Evolutionary conservation across 2,329 filamentous ascomycete genomes (phyloP).

Genomic region (Atkinsonella texensis): DNA sequence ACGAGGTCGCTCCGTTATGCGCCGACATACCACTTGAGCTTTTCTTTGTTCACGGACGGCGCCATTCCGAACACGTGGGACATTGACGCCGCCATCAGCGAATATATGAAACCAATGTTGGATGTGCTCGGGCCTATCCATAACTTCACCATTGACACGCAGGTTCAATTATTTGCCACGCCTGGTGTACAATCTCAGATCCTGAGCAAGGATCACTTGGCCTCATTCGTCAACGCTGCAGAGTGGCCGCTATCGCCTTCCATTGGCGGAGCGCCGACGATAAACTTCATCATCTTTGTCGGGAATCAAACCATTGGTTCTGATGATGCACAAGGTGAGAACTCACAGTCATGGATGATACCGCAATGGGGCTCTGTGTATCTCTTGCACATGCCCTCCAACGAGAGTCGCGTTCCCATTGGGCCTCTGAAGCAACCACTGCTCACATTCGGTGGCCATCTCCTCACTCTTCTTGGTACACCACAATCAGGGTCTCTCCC

Average conservation of each 20-base stretch:
- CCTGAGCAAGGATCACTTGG: slow-evolving; percentile 74
- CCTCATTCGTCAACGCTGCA: slow-evolving; percentile 91
- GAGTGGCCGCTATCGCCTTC: slow-evolving; percentile 95
- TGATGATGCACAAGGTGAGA: slow-evolving; percentile 28
- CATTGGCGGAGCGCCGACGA: slow-evolving; percentile 82
- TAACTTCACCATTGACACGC: slow-evolving; percentile 92
- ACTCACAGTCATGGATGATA: slow-evolving; percentile 68
- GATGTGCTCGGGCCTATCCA: slow-evolving; percentile 71
- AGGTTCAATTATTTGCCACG: slow-evolving; percentile 86
- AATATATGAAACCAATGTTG: slow-evolving; percentile 74
- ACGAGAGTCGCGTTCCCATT: slow-evolving; percentile 41
- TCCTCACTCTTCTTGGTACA: slow-evolving; percentile 77
- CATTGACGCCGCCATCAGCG: slow-evolving; percentile 66
- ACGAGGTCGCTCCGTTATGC: slow-evolving; percentile 84
- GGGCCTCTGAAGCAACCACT: slow-evolving; percentile 66
- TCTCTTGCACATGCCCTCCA: slow-evolving; percentile 37
- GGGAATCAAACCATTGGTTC: slow-evolving; percentile 60
- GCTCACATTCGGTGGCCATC: slow-evolving; percentile 80
- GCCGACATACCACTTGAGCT: slow-evolving; percentile 87
- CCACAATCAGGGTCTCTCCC: slow-evolving; percentile 75
- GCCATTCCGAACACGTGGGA: slow-evolving; percentile 79
- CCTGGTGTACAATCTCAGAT: slow-evolving; percentile 51
- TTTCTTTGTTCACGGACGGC: slow-evolving; percentile 82
- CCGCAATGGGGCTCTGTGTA: slow-evolving; percentile 83
- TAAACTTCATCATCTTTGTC: slow-evolving; percentile 92